Conservation (phyloP, 179 eudicot genomes). For the Pouteria campechiana region DNA sequence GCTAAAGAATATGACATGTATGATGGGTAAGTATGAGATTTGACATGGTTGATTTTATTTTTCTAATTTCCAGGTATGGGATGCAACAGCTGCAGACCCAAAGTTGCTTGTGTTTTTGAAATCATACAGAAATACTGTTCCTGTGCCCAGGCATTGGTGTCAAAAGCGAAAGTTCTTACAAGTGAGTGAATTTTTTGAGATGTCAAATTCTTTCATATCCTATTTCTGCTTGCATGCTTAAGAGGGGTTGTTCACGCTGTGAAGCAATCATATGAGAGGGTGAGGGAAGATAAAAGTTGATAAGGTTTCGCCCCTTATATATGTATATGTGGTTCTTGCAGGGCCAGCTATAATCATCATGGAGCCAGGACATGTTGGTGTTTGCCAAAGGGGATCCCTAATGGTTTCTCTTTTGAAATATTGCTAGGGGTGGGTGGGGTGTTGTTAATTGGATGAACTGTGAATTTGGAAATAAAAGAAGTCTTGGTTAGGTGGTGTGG, state of each 20-base stretch:
- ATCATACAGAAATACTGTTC: slow-evolving; percentile 91
- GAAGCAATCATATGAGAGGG: slow-evolving; percentile 34
- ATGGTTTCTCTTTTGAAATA: slow-evolving; percentile 26
- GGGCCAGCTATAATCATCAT: slow-evolving; percentile 80
- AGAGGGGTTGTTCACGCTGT: background rate
- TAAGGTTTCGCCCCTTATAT: slow-evolving; percentile 94
- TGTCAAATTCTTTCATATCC: slow-evolving; percentile 12
- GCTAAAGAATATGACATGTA: no score
- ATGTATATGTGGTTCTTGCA: slow-evolving; percentile 98
- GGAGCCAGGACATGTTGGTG: slow-evolving; percentile 90
- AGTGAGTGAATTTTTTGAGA: slow-evolving; percentile 32
- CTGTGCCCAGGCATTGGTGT: slow-evolving; percentile 97
- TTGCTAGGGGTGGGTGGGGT: slow-evolving; percentile 46
- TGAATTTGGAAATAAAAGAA: background rate
- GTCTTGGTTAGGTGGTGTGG: background rate
- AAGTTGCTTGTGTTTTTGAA: slow-evolving; percentile 85
- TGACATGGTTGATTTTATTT: no score
- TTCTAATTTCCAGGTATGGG: slow-evolving; percentile 64
- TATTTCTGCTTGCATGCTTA: slow-evolving; percentile 11
- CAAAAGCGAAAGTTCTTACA: slow-evolving; percentile 91
- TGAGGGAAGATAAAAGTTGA: slow-evolving; percentile 31
- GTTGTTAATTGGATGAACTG: background rate
- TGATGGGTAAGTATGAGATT: no score
- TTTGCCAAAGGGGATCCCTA: slow-evolving; percentile 46
- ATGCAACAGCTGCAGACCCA: slow-evolving; percentile 91